Evolutionary conservation across 2,329 filamentous ascomycete genomes (phyloP), one percentile per base, ranked within the genome.

Genomic region (Penicillium sp.): DNA sequence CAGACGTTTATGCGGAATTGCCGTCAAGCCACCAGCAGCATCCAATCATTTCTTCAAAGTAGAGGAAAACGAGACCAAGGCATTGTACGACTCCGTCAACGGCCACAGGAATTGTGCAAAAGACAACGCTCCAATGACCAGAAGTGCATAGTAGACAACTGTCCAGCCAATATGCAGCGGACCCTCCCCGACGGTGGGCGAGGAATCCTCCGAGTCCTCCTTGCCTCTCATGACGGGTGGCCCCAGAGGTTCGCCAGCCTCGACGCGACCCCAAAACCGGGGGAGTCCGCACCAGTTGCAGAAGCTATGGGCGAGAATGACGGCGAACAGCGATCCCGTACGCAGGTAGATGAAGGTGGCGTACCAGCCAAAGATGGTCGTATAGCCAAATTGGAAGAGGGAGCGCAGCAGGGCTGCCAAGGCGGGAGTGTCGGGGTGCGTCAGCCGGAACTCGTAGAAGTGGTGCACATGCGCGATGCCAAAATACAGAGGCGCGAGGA

Each of bases 281-380:
- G 93, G 93, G 34, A 97, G 71, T 6, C 93, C 93, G 77, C 90
- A 86, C 71, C 79, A 86, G 62, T 98, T 98, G 71, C 93, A 98
- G 61, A 97, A 93, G 7, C 80, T 77, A 60, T 98, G 93, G 4
- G 87, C 83, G 14, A 83, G 60, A 37, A 91, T 82, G 20, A 84
- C 84, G 9, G 86, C 83, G 27, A 83, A 75, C 26, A 97, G 68
- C 33, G 85, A 94, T 3, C 88, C 89, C 0, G 89, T 94, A 23
- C 91, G 82, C 14, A 98, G 62, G 58, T 86, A 95, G 14, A 96
- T 58, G 56, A 97, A 98, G 0, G 87, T 89, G 4, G 86, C 90
- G 66, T 93, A 95, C 66, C 88, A 89, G 47, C 93, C 93, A 58
- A 98, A 98, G 4, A 97, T 67, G 5, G 87, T 90, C 0, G 93